Evolutionary conservation across 305 asterid genomes (phyloP), one percentile per base, ranked within the genome.

Genomic region (Plantago coronopus): DNA sequence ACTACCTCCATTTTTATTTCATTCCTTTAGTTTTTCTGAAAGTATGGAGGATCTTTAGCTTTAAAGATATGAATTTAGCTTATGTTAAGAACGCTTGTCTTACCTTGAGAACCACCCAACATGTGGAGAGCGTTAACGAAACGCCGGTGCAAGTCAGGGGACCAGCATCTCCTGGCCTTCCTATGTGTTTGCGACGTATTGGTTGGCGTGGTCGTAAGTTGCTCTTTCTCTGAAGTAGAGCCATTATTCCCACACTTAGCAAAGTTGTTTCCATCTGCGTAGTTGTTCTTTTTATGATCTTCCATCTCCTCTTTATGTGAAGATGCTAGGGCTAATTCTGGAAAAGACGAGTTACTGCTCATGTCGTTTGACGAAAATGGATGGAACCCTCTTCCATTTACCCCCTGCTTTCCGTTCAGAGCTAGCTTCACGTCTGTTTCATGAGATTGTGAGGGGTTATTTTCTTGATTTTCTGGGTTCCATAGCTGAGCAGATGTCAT

Each of bases 31-130:
- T n/a, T n/a, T n/a, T n/a, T n/a, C n/a, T n/a, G n/a, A n/a, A n/a
- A n/a, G n/a, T n/a, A n/a, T n/a, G n/a, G n/a, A n/a, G n/a, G n/a
- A n/a, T n/a, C n/a, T n/a, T n/a, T n/a, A n/a, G n/a, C n/a, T n/a
- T n/a, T n/a, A n/a, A n/a, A n/a, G n/a, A n/a, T n/a, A n/a, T n/a
- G n/a, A n/a, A n/a, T n/a, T n/a, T n/a, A n/a, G n/a, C n/a, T n/a
- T n/a, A n/a, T n/a, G n/a, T n/a, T n/a, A n/a, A n/a, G n/a, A n/a
- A n/a, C 20, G 44, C 54, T 23, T 18, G 48, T 31, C 44, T 42
- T 78, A 93, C 99, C 97, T 89, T 93, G 99, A 46, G 99, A 85
- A 68, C 99, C 99, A 38, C 99, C 99, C 67, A 93, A 63, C 89
- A 93, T 85, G 44, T 93, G 99, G 65, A 93, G 96, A 62, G 99